phyloP scores from a whole-genome alignment of 371 early-diverging fungal genomes.

The Smittium mucronatum region DNA sequence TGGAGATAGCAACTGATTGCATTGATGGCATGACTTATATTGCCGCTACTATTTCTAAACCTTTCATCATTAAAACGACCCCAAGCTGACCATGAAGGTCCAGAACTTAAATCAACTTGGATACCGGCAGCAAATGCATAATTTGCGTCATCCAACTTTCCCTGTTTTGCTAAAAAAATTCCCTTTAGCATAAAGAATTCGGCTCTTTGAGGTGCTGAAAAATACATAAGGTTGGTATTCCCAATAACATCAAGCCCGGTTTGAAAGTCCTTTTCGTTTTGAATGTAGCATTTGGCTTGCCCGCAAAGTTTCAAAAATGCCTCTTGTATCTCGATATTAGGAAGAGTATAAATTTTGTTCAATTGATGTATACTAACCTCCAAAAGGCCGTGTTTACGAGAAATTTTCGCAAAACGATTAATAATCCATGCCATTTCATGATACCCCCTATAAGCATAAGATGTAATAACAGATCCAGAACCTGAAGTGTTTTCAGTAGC shows the following conservation, averaged over 20 bases:
- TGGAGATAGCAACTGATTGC: slow-evolving; percentile 96
- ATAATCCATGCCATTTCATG: slow-evolving; percentile 99
- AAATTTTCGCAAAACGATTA: slow-evolving; percentile 98
- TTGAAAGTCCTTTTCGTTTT: slow-evolving; percentile 66
- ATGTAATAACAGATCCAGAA: slow-evolving; percentile 46
- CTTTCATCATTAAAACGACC: slow-evolving; percentile 87
- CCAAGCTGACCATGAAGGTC: slow-evolving; percentile 97
- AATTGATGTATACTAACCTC: slow-evolving; percentile 89
- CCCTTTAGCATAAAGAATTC: slow-evolving; percentile 96
- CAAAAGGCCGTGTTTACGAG: slow-evolving; percentile 84
- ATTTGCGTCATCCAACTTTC: slow-evolving; percentile 78
- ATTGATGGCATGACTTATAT: slow-evolving; percentile 71
- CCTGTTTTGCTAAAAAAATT: slow-evolving; percentile 78
- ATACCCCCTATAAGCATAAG: slow-evolving; percentile 92
- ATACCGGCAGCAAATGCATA: slow-evolving; percentile 87
- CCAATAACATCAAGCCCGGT: slow-evolving; percentile 95
- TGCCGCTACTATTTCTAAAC: slow-evolving; percentile 66
- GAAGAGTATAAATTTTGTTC: slow-evolving; percentile 94
- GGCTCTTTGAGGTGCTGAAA: slow-evolving; percentile 86
- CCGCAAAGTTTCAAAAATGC: slow-evolving; percentile 95
- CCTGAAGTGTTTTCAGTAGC: slow-evolving; percentile 15
- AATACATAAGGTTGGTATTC: slow-evolving; percentile 95
- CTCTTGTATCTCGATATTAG: slow-evolving; percentile 98
- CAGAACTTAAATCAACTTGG: slow-evolving; percentile 74
- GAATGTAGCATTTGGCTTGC: slow-evolving; percentile 95